A percentile compares a stretch with the other conserved stretches of the same genome.
These are phyloP conservation scores for Acanthochlamys bracteata DNA, from an alignment of 106 monocot genomes.

Conservation along the genomic window DNA sequence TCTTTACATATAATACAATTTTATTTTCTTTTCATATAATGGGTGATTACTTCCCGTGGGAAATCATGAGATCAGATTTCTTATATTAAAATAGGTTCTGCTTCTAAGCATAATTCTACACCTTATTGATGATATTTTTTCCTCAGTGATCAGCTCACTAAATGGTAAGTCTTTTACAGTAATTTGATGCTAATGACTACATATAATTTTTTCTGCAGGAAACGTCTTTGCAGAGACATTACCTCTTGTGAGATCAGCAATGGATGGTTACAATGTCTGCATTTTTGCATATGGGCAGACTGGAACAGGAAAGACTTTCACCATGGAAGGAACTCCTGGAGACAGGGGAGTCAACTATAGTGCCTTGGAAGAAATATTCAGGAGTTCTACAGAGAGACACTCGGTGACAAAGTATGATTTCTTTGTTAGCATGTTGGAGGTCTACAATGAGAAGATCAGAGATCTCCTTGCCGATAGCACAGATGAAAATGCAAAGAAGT, in stretches of 20 bases:
- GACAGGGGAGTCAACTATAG: constrained; percentile 88
- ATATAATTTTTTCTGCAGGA: constrained; percentile 29
- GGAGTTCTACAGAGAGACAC: constrained; percentile 32
- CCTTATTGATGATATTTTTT: no score
- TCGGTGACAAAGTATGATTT: constrained; percentile 46
- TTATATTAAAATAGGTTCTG: no score
- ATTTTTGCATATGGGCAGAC: constrained; percentile 98
- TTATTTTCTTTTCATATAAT: no score
- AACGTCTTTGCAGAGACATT: constrained; percentile 68
- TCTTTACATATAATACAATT: no score
- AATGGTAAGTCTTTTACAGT: background rate
- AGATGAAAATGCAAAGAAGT: constrained; percentile 49
- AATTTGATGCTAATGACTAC: background rate
- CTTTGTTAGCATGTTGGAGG: constrained; percentile 82
- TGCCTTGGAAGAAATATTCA: constrained; percentile 80
- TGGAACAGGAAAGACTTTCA: constrained; percentile 95
- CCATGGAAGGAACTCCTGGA: constrained; percentile 91
- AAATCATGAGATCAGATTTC: no score
- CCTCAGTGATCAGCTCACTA: no score
- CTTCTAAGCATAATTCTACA: no score
- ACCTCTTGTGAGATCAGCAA: constrained; percentile 69
- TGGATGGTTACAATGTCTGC: constrained; percentile 89
- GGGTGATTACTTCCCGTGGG: no score
- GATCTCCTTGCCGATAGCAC: constrained; percentile 64
- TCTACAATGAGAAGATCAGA: constrained; percentile 89